Evolutionary conservation across 169 alveolate genomes (phyloP).

Genomic region (Babesia divergens): DNA sequence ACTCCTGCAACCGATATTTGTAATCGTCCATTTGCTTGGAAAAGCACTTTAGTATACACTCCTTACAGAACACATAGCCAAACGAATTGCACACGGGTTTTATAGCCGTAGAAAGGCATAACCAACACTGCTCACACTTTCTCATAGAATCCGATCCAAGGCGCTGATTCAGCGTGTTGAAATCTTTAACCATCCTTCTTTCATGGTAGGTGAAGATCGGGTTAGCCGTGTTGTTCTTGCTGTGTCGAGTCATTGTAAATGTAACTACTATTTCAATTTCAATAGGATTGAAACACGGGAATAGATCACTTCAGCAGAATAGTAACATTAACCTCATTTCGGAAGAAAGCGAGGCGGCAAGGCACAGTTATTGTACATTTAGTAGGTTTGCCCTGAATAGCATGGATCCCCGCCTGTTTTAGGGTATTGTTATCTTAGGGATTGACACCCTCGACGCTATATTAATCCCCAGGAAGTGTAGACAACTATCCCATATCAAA

Average conservation of each 20-base stretch:
- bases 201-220: constrained; percentile 89
- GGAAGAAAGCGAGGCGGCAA: too few species aligned
- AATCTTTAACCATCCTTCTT: constrained; percentile 81
- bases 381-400: too few species aligned
- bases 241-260: constrained; percentile 90
- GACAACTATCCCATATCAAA: too few species aligned
- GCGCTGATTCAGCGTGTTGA: constrained; percentile 83
- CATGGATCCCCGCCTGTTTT: too few species aligned
- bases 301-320: too few species aligned
- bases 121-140: constrained; percentile 87
- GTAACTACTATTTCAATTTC: too few species aligned
- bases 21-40: constrained; percentile 80
- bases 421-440: too few species aligned
- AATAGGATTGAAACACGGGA: too few species aligned
- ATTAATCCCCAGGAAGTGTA: too few species aligned
- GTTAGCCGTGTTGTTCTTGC: constrained; percentile 87
- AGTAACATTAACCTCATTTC: too few species aligned
- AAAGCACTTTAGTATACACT: constrained; percentile 85
- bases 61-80: constrained; percentile 91
- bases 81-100: constrained; percentile 86
- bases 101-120: constrained; percentile 84
- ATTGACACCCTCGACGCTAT: too few species aligned
- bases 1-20: constrained; percentile 36
- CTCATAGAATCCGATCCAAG: constrained; percentile 89
- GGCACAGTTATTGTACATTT: too few species aligned